Base-by-base conservation (phyloP, 2,329 filamentous ascomycete genomes). In the Fusarium sp. region DNA sequence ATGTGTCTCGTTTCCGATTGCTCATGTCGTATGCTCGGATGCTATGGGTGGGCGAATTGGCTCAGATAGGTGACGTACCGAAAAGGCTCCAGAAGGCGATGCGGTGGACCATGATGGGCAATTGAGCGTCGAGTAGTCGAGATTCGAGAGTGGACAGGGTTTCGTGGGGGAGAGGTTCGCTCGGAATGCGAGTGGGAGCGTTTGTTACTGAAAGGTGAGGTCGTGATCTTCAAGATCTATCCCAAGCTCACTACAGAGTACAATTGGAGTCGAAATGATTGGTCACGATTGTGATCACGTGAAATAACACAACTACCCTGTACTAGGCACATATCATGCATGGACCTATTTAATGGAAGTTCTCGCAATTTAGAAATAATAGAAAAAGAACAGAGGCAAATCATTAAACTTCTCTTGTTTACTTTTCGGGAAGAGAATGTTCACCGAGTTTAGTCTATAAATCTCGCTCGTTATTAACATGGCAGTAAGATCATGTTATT, bases 31-130 rank as follows among this genome's bases (percentile, higher is more conserved):
- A 14, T 61, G 50, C 48, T 61, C 30, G 45, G 35, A 42, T 48
- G 65, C 41, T 36, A 28, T 36, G 28, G 35, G 53, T 38, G 51
- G 68, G 41, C 38, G 72, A 73, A 71, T 74, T 72, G 62, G 42
- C 61, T 70, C 61, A 71, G 36, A 56, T 50, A 20, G 38, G 51
- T 48, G 47, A 65, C 60, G 68, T 86, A 98, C 95, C 95, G 90
- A 98, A 97, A 87, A 93, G 93, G 84, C 89, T 88, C 93, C 93
- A 95, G 88, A 95, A 95, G 82, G 94, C 86, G 82, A 95, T 87
- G 81, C 89, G 87, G 84, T 85, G 83, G 72, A 90, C 88, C 88
- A 90, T 91, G 77, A 77, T 86, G 82, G 76, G 74, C 76, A 78
- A 78, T 78, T 77, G 73, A 58, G 71, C 62, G 71, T 75, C 72